Evolutionary conservation across 2,329 filamentous ascomycete genomes (phyloP), one percentile per base, ranked within the genome.

Genomic region (Fusarium udum): DNA sequence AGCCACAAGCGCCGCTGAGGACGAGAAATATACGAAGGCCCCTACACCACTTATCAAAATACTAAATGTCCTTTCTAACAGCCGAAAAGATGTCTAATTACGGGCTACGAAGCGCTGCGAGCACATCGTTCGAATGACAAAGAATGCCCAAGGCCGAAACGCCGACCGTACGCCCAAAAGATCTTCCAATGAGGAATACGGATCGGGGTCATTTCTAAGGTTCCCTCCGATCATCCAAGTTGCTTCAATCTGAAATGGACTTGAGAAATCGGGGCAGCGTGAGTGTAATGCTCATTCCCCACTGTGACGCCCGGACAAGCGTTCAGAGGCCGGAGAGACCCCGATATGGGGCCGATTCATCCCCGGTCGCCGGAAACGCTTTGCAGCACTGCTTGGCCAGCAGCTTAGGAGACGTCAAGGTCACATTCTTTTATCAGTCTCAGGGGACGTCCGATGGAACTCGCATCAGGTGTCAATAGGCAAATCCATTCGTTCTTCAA

Each of bases 381-480:
- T 3, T 43, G 0, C 15, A 43, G 1, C n/a, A 2, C 10, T 5
- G 24, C 15, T 43, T 18, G 42, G 7, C 15, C 6, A 24, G 15
- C 6, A 43, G 0, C 7, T n/a, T 18, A 7, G 42, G 42, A 24
- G 6, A 43, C 0, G 3, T 8, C 10, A 3, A 43, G 1, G 15
- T 43, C n/a, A 43, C 1, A 24, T 24, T 1, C 10, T 8, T 43
- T 24, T 4, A 24, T 4, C n/a, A 1, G n/a, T 1, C n/a, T 3
- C 16, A 12, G n/a, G 11, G 42, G 4, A 18, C 14, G 11, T 7
- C 11, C 4, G n/a, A 45, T 5, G 16, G 24, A 26, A 45, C n/a
- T 26, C n/a, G 7, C 5, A 26, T 45, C 7, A 26, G n/a, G 42
- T 45, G 0, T 26, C 16, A 4, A 3, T 26, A 14, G 42, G 24